Evolutionary conservation across 2,329 filamentous ascomycete genomes (phyloP).

Genomic region (Chrysoporthe puriensis): DNA sequence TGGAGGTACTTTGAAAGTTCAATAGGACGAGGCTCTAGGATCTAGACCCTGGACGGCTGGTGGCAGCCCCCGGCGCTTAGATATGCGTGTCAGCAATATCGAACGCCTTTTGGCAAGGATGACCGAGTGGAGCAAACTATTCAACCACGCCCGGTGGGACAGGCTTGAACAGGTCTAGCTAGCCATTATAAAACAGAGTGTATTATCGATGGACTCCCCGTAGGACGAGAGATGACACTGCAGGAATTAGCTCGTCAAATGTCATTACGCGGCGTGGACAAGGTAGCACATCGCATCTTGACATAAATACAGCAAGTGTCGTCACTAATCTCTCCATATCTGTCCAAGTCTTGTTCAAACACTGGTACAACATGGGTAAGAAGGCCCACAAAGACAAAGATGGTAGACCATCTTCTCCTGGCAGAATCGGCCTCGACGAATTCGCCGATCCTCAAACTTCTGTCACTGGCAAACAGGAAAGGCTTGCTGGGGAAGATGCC

Average conservation of each 20-base stretch:
- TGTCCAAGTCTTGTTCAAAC: no score
- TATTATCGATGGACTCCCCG: background rate
- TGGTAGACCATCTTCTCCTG: conserved; percentile 5
- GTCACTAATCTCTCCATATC: background rate
- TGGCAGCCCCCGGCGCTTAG: background rate
- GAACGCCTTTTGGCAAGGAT: background rate
- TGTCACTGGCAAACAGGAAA: background rate
- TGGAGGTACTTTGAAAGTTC: background rate
- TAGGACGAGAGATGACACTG: background rate
- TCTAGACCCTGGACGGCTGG: background rate
- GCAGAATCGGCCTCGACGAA: background rate
- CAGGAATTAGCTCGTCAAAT: background rate
- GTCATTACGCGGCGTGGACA: background rate
- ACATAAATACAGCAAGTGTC: background rate
- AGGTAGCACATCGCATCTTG: background rate
- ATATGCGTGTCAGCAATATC: background rate
- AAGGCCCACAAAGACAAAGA: conserved; percentile 2
- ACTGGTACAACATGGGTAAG: background rate
- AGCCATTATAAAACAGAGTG: background rate
- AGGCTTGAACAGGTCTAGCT: background rate
- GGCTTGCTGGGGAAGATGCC: background rate
- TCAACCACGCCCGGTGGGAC: no score
- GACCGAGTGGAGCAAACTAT: background rate
- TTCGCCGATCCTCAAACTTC: background rate
- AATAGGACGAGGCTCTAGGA: background rate